phyloP scores from a whole-genome alignment of 441 rosid species.

The Corymbia citriodora region DNA sequence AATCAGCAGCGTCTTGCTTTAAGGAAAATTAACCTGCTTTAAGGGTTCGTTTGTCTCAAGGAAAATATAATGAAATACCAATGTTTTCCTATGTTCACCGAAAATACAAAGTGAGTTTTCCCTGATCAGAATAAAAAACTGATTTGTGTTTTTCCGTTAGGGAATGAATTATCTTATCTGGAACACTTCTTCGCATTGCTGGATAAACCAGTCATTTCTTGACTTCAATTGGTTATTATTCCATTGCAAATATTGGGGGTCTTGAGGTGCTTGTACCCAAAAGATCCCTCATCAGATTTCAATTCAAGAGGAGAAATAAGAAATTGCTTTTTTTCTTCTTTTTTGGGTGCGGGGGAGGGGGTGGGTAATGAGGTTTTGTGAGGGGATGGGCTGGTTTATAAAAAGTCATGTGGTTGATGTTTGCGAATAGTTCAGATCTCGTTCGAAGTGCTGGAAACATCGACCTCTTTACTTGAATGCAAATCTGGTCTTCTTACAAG shows the following conservation, averaged over 20 bases:
- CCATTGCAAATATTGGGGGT: neutral
- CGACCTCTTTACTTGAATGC: neutral
- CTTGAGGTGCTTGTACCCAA: neutral
- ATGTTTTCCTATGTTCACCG: neutral
- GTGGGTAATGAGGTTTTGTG: neutral
- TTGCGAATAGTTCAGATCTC: neutral
- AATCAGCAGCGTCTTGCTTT: neutral
- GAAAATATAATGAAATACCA: neutral
- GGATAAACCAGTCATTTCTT: neutral
- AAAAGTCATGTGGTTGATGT: neutral
- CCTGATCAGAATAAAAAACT: neutral
- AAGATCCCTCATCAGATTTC: neutral
- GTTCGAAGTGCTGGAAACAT: neutral
- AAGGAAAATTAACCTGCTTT: neutral
- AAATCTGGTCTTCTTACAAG: neutral
- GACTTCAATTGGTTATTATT: neutral
- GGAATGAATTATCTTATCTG: neutral
- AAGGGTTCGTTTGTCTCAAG: neutral
- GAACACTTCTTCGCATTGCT: neutral
- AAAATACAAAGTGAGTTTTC: neutral
- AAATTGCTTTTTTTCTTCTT: neutral
- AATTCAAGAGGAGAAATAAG: neutral
- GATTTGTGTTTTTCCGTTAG: neutral
- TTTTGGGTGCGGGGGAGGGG: neutral
- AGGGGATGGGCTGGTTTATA: neutral